phyloP scores from a whole-genome alignment of 768 basidiomycete genomes.

The Amanita inopinata region DNA sequence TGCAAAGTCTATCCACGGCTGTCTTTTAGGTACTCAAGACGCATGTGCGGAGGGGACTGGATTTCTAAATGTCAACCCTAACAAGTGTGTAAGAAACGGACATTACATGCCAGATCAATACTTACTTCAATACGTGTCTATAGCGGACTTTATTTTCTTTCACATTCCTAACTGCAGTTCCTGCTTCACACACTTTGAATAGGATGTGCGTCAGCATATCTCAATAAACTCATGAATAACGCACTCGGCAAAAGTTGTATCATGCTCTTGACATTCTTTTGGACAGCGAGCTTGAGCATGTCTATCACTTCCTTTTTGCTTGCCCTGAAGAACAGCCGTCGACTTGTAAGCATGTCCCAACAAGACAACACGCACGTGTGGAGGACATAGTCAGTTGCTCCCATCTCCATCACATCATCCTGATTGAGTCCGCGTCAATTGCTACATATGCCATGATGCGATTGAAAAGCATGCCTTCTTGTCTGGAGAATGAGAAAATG shows the following conservation, averaged over 20 bases:
- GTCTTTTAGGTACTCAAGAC: no score
- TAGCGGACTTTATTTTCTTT: slow-evolving; percentile 42
- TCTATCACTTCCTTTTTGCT: slow-evolving; percentile 46
- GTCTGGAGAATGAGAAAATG: slow-evolving; percentile 42
- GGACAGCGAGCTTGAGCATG: slow-evolving; percentile 51
- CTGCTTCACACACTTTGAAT: slow-evolving; percentile 30
- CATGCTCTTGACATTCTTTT: slow-evolving; percentile 43
- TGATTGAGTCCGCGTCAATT: no score
- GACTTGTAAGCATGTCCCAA: no score
- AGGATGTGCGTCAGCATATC: background rate
- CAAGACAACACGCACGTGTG: no score
- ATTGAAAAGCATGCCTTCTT: slow-evolving; percentile 26
- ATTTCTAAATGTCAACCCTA: background rate
- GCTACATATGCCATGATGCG: background rate
- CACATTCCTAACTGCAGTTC: slow-evolving; percentile 37
- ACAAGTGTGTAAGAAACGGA: background rate
- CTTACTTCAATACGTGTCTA: slow-evolving; percentile 37
- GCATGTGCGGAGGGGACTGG: no score
- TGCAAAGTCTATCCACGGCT: no score
- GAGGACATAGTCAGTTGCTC: slow-evolving; percentile 42
- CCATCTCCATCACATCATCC: slow-evolving; percentile 48
- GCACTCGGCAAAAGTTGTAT: slow-evolving; percentile 32
- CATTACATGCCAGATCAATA: background rate
- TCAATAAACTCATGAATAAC: slow-evolving; percentile 2
- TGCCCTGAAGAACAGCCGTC: slow-evolving; percentile 33